phyloP scores from a whole-genome alignment of 2,329 filamentous ascomycete species.

The Paraphaeosphaeria sporulosa region DNA sequence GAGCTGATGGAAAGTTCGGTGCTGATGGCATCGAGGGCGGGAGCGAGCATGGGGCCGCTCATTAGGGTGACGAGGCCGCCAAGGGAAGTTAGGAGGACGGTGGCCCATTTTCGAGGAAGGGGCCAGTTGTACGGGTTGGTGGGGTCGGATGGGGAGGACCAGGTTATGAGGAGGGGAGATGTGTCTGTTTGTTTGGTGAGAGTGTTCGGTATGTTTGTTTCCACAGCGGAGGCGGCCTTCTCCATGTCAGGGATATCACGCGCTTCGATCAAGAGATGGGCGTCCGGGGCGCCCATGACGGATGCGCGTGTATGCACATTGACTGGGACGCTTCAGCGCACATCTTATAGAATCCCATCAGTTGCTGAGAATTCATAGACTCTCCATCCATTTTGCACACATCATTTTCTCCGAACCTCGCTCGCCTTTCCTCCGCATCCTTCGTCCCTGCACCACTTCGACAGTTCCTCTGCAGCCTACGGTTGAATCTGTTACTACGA shows the following conservation, averaged over 20 bases:
- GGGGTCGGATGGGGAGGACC: conserved; percentile 20
- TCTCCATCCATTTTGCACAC: neutral
- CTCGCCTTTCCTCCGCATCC: neutral
- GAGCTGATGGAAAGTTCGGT: conserved; percentile 20
- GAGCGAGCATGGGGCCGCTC: conserved; percentile 32
- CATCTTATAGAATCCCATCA: neutral
- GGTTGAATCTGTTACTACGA: neutral
- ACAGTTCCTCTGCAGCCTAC: neutral
- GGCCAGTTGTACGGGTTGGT: conserved; percentile 40
- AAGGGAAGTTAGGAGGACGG: conserved; percentile 41
- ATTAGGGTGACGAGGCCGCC: conserved; percentile 32
- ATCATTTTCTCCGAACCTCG: neutral
- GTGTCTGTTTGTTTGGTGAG: neutral
- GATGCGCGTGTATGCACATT: neutral
- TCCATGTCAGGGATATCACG: neutral
- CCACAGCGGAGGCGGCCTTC: neutral
- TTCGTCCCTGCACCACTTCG: neutral
- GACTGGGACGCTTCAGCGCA: neutral
- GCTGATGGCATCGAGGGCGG: conserved; percentile 22
- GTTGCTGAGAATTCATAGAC: neutral
- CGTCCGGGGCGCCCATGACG: neutral
- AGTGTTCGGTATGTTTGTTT: neutral
- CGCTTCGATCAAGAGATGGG: neutral
- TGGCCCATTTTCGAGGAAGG: conserved; percentile 49
- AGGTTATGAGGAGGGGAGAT: conserved; percentile 16